phyloP scores from a whole-genome alignment of 805 yeast genomes.

The Barnettozyma siamensis region DNA sequence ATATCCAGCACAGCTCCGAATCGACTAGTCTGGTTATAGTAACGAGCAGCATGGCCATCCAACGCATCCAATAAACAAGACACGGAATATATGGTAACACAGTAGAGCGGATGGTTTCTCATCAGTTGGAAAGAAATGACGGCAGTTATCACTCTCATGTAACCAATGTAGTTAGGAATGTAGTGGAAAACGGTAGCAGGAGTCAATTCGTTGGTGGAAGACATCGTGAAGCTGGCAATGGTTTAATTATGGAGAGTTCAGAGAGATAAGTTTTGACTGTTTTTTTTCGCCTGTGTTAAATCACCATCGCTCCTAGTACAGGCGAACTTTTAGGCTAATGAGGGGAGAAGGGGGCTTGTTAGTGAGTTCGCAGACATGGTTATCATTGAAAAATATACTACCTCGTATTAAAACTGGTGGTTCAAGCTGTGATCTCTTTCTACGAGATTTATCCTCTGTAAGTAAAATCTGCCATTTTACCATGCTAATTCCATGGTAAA shows the following conservation, averaged over 20 bases:
- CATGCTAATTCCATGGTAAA: background rate
- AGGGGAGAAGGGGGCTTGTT: no score
- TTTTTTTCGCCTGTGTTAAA: background rate
- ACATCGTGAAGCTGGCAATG: slow-evolving; percentile 4
- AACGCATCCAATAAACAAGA: slow-evolving; percentile 93
- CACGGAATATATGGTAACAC: slow-evolving; percentile 71
- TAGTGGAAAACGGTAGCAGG: slow-evolving; percentile 60
- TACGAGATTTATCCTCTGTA: no score
- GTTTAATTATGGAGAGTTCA: no score
- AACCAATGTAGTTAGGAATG: slow-evolving; percentile 91
- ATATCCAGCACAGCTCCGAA: slow-evolving; percentile 97
- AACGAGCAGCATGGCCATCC: slow-evolving; percentile 94
- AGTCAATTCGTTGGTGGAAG: slow-evolving; percentile 26
- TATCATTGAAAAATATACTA: no score
- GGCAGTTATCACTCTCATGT: slow-evolving; percentile 76
- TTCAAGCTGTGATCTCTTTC: no score
- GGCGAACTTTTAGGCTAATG: no score
- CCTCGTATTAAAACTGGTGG: no score
- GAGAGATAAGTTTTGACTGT: background rate
- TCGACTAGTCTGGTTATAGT: slow-evolving; percentile 78
- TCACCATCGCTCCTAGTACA: no score
- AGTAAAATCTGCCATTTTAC: slow-evolving; percentile 1
- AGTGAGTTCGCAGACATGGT: no score
- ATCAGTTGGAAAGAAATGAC: slow-evolving; percentile 73
- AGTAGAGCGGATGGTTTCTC: slow-evolving; percentile 76